Evolutionary conservation across 257 asterid species (phyloP).

Genomic region (Solanum clarkiae): DNA sequence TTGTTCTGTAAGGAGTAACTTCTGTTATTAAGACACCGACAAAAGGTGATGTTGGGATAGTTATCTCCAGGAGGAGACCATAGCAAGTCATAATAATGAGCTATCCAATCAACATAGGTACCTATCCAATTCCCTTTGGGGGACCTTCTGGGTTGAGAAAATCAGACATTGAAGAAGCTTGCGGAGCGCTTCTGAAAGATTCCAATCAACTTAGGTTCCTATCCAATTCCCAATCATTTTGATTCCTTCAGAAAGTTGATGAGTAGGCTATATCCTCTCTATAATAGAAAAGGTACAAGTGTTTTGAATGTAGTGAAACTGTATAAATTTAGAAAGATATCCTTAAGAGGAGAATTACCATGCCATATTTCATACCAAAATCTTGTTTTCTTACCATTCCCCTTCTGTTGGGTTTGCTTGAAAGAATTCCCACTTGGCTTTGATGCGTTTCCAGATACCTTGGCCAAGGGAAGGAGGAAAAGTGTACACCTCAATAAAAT

Average conservation of each 20-base stretch:
- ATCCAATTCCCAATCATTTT: background rate
- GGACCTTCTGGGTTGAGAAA: background rate
- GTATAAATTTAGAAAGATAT: background rate
- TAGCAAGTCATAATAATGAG: background rate
- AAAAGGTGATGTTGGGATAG: background rate
- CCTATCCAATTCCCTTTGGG: background rate
- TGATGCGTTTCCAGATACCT: background rate
- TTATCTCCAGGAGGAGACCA: background rate
- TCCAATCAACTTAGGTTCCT: background rate
- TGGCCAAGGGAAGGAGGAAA: background rate
- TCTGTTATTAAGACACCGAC: background rate
- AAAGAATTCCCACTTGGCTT: background rate
- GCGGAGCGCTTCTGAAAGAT: background rate
- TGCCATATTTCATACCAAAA: background rate
- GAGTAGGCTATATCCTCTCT: background rate
- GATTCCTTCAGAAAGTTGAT: background rate
- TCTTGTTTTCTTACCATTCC: background rate
- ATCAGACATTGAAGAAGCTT: background rate
- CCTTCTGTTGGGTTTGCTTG: background rate
- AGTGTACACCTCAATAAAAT: background rate
- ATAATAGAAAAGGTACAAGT: background rate
- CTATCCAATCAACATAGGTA: background rate
- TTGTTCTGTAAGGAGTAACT: background rate
- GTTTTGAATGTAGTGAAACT: background rate
- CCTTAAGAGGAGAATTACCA: background rate